Evolutionary conservation across 2,329 filamentous ascomycete species (phyloP), one percentile per base, ranked within the genome.

Genomic region (Mariannaea elegans): DNA sequence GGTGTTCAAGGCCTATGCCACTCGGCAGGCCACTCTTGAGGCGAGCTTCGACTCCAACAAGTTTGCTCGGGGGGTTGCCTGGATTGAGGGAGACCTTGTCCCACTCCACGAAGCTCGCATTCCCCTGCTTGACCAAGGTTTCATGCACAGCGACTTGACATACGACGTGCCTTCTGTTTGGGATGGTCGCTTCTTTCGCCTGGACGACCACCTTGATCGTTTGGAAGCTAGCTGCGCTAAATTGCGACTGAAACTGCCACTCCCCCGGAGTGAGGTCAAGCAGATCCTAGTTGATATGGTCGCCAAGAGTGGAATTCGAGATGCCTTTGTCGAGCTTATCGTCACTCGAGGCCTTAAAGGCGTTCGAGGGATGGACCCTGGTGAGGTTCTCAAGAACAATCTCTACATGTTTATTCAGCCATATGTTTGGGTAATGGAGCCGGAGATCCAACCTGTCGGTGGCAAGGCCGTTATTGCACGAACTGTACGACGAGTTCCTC

Each of bases 141-240:
- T 84, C 67, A 67, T 84, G 65, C 81, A 81, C 66, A 78, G 81
- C 68, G 82, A 84, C 44, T 65, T 84, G 1, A 84, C 82, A 1
- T 84, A 84, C 66, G 82, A 84, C 47, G 82, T 84, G 0, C 80
- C 81, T 1, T 69, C 81, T 0, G 79, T 83, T 23, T 84, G 82
- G 82, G 80, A 83, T 46, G 80, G 81, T 0, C 79, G 78, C 2
- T 81, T 81, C 65, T 84, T 84, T 71, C 81, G 82, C 1, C 77
- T 84, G 0, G 79, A 83, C 41, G 80, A 84, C 54, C 82, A 84
- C 60, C 64, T 84, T 2, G 65, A 68, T 18, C 77, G 82, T 6
- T 70, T 84, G 0, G 75, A 80, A n/a, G 63, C 64, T 0, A 80
- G 76, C 65, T 82, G 80, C 63, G 63, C 59, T 8, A 84, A 84